phyloP scores from a whole-genome alignment of 1,284 basidiomycete genomes.

The Inonotus obliquus region DNA sequence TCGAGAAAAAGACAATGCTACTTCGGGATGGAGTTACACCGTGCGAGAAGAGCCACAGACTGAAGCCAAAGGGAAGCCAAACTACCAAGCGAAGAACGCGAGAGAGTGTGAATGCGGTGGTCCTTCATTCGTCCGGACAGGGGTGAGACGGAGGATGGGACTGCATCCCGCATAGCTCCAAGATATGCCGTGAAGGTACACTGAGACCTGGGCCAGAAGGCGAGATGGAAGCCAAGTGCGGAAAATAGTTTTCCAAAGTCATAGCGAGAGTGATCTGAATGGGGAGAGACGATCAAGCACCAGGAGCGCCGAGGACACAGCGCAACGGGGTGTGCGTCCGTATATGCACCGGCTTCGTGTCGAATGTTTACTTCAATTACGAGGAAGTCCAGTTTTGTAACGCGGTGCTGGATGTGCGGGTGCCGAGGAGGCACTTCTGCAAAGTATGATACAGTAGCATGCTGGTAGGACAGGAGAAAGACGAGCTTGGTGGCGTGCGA shows the following conservation, averaged over 20 bases:
- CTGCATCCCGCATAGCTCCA: neutral
- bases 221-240: neutral
- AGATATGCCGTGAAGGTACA: neutral
- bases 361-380: too few relatives aligned
- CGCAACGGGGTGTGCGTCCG: too few relatives aligned
- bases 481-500: constrained; percentile 2
- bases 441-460: neutral
- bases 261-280: neutral
- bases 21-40: neutral
- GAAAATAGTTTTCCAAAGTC: neutral
- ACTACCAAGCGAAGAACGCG: neutral
- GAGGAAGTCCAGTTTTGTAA: too few relatives aligned
- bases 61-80: constrained; percentile 4
- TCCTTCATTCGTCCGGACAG: neutral
- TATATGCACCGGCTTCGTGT: too few relatives aligned
- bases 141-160: neutral
- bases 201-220: neutral
- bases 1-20: neutral
- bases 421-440: neutral
- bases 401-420: neutral
- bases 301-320: neutral
- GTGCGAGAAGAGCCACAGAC: neutral
- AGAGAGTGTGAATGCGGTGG: neutral
- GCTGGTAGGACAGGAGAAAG: too few relatives aligned
- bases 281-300: neutral